Conservation (phyloP, 1,284 basidiomycete genomes). For the Pseudomicrostroma phylloplanum region DNA sequence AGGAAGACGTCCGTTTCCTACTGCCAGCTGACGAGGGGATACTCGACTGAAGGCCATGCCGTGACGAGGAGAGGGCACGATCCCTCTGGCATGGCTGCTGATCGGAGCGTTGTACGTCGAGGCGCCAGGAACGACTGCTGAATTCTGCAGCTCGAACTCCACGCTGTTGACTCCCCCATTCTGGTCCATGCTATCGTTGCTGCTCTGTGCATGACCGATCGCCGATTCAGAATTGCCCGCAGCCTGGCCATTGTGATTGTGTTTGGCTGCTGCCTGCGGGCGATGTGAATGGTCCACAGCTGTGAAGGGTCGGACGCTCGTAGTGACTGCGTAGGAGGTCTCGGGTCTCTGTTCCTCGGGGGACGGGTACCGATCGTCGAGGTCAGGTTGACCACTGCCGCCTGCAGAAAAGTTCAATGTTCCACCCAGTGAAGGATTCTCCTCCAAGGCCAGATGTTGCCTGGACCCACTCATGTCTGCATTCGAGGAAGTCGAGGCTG, state of each 20-base stretch:
- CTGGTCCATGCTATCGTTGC: neutral
- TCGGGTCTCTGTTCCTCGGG: neutral
- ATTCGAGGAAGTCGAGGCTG: neutral
- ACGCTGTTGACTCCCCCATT: neutral
- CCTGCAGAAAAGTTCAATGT: too few species aligned
- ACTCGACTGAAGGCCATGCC: too few species aligned
- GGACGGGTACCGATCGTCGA: too few species aligned
- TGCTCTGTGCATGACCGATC: too few species aligned
- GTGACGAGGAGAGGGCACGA: too few species aligned
- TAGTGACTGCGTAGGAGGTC: neutral
- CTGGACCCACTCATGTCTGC: neutral
- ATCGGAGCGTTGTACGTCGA: neutral
- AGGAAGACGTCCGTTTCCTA: too few species aligned
- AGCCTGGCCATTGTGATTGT: neutral
- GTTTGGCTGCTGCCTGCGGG: neutral
- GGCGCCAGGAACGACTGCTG: neutral
- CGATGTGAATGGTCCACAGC: constrained; percentile 3
- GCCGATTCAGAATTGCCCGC: neutral
- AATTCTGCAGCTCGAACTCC: neutral
- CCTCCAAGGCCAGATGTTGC: too few species aligned
- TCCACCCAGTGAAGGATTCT: too few species aligned
- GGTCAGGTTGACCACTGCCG: too few species aligned
- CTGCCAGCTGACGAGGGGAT: too few species aligned
- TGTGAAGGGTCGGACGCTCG: constrained; percentile 1
- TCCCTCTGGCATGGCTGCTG: too few species aligned